Percentiles rank a stretch among this genome's conserved stretches.
Conservation (phyloP, 2,329 filamentous ascomycete genomes). For the Corinectria fuckeliana region DNA sequence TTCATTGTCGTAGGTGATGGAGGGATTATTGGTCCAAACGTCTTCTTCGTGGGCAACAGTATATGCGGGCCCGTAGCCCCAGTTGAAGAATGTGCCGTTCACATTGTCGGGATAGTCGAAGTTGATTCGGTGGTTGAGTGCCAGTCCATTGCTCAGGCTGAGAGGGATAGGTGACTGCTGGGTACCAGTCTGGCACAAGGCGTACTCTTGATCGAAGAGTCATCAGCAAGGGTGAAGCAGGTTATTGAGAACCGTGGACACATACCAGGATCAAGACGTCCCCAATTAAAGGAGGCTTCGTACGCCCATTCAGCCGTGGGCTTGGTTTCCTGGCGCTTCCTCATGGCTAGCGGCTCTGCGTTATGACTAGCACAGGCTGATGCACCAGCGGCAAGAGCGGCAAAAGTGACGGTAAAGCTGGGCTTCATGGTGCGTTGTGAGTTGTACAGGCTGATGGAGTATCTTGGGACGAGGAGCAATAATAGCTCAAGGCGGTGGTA, state of each 20-base stretch:
- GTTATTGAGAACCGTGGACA: background rate
- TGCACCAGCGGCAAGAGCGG: background rate
- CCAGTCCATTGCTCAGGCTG: slow-evolving; percentile 25
- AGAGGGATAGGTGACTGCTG: slow-evolving; percentile 28
- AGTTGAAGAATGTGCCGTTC: slow-evolving; percentile 28
- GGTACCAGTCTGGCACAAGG: slow-evolving; percentile 28
- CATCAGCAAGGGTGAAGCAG: background rate
- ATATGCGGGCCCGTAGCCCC: slow-evolving; percentile 28
- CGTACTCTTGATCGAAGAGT: slow-evolving; percentile 13
- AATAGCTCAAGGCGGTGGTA: background rate
- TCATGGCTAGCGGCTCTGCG: background rate
- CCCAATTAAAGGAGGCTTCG: slow-evolving; percentile 29
- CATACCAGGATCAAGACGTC: slow-evolving; percentile 23
- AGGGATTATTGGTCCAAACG: slow-evolving; percentile 19
- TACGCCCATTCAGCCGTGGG: slow-evolving; percentile 25
- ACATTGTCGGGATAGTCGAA: slow-evolving; percentile 19
- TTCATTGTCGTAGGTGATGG: slow-evolving; percentile 27
- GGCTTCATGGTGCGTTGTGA: background rate
- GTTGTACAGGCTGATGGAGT: background rate
- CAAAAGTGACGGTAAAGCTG: background rate
- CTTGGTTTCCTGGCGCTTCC: background rate
- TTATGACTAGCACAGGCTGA: background rate
- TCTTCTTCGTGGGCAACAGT: slow-evolving; percentile 22
- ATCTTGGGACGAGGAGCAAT: background rate
- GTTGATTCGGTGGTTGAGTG: slow-evolving; percentile 21